Evolutionary conservation across 73 alveolate species (phyloP), one percentile per base, ranked within the genome.

Genomic region (Symbiodinium pilosum): DNA sequence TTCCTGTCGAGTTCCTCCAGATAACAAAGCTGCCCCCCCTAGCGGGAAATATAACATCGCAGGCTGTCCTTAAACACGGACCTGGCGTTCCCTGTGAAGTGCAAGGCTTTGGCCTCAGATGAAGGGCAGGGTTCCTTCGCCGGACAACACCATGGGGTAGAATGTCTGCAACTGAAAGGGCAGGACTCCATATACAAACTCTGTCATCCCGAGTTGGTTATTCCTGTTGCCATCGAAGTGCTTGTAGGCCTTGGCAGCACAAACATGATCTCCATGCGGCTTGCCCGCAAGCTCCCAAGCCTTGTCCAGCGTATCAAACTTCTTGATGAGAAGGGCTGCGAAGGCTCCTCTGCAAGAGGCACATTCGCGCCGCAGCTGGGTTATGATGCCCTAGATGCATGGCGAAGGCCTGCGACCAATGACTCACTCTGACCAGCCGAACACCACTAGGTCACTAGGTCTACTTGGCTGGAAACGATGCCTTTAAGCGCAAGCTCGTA

Each of bases 121-220:
- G n/a, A n/a, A n/a, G n/a, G n/a, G n/a, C n/a, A n/a, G n/a, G n/a
- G n/a, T n/a, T n/a, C n/a, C n/a, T n/a, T n/a, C n/a, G n/a, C n/a
- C n/a, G n/a, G n/a, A n/a, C n/a, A n/a, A n/a, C n/a, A n/a, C n/a
- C n/a, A n/a, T n/a, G n/a, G n/a, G n/a, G n/a, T n/a, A n/a, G n/a
- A n/a, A n/a, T n/a, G n/a, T n/a, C n/a, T 6, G 59, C 59, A 6
- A 47, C 59, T 47, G 59, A 11, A 39, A 18, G 88, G 52, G 59
- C 88, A 36, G 16, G 43, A 40, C 88, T 1, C 88, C 88, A 81
- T 39, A 81, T 6, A 81, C 88, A 39, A 81, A 81, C 88, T 81
- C 88, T 21, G 88, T 81, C 88, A 81, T 81, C 39, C 88, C 88
- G 39, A 81, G 88, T 59, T 81, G 88, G 64, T 81, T 39, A 59